Conservation (phyloP, 1,139 yeast species). For the Hemisphaericaspora xylanilytica region DNA sequence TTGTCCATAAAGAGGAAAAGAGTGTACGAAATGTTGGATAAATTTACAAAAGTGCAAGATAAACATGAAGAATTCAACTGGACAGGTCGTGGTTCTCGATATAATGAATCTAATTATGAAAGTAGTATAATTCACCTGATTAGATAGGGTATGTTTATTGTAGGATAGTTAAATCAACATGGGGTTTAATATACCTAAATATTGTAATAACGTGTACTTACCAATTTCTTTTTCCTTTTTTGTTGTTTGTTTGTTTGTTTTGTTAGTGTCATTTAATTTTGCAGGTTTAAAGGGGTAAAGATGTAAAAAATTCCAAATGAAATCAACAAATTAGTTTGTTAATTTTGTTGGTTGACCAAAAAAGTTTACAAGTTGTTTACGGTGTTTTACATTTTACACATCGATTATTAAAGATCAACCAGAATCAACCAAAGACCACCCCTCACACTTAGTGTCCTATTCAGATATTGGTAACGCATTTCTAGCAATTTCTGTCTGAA, state of each 20-base stretch:
- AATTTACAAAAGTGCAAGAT: slow-evolving; percentile 60
- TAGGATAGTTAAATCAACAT: background rate
- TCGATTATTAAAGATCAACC: too few relatives aligned
- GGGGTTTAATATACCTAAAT: too few relatives aligned
- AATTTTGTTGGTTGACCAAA: slow-evolving; percentile 2
- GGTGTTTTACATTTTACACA: background rate
- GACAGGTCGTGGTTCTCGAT: background rate
- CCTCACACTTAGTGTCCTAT: too few relatives aligned
- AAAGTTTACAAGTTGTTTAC: slow-evolving; percentile 1
- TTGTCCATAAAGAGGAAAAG: slow-evolving; percentile 43
- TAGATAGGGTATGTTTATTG: background rate
- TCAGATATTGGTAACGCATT: too few relatives aligned
- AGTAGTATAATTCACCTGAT: slow-evolving; percentile 5
- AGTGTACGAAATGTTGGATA: slow-evolving; percentile 55
- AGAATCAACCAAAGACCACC: too few relatives aligned
- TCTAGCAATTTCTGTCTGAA: background rate
- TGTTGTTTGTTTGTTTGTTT: background rate
- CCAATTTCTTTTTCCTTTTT: background rate
- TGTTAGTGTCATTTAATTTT: too few relatives aligned
- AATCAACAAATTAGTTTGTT: slow-evolving; percentile 1
- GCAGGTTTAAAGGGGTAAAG: background rate
- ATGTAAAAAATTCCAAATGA: background rate
- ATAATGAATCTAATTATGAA: slow-evolving; percentile 7
- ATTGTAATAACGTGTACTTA: background rate
- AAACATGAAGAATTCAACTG: slow-evolving; percentile 39